Conservation (phyloP, 2,329 filamentous ascomycete species). For the Alternaria sp. region DNA sequence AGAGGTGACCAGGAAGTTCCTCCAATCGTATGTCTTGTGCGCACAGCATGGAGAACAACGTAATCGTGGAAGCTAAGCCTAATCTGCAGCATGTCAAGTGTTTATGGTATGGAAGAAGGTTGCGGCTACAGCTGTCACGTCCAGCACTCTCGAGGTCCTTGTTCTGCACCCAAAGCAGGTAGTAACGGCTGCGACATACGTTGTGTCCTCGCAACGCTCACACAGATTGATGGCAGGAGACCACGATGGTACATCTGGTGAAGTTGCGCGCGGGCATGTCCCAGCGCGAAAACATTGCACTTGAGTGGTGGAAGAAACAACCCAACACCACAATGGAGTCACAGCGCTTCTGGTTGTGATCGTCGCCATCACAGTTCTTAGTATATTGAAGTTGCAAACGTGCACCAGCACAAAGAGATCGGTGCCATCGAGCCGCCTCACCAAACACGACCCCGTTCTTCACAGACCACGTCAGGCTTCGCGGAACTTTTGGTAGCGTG, state of each 20-base stretch:
- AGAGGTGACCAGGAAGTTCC: constrained; percentile 1
- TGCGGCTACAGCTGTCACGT: not conserved
- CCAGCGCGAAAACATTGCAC: not conserved
- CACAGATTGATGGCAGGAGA: not conserved
- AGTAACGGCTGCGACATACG: not conserved
- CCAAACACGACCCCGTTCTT: not conserved
- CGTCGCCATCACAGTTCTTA: not conserved
- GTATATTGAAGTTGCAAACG: not conserved
- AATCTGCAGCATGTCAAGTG: not conserved
- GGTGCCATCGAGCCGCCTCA: not conserved
- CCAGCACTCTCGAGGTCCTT: not conserved
- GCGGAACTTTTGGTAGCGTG: not conserved
- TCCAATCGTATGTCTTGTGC: no score
- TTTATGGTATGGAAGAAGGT: not conserved
- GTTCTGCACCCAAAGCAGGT: not conserved
- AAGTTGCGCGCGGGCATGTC: not conserved
- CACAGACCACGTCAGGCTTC: not conserved
- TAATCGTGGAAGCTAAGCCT: not conserved
- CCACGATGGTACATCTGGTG: not conserved
- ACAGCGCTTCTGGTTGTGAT: not conserved
- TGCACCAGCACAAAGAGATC: not conserved
- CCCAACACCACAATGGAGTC: not conserved
- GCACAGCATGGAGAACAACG: not conserved
- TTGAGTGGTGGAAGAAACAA: constrained; percentile 2
- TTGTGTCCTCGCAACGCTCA: not conserved